Evolutionary conservation across 495 filamentous ascomycete species (phyloP).

Genomic region (Aspergillus biplanus): DNA sequence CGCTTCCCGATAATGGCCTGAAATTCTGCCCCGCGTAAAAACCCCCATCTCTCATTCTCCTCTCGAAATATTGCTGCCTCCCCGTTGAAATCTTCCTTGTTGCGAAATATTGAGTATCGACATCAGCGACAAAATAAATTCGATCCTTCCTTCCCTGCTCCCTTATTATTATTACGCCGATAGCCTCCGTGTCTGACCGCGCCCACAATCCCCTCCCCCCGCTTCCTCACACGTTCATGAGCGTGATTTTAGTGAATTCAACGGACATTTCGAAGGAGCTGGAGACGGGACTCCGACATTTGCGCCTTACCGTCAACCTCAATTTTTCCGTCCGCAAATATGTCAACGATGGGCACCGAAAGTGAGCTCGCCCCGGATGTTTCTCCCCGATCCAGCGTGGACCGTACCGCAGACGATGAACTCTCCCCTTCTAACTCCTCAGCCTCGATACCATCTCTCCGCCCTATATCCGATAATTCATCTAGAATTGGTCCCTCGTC

Average conservation of each 20-base stretch:
- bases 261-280: constrained; percentile 16
- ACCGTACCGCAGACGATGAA: constrained; percentile 36
- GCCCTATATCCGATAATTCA: constrained; percentile 33
- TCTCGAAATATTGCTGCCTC: constrained; percentile 3
- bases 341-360: constrained; percentile 26
- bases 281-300: constrained; percentile 14
- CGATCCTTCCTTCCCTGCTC: not conserved
- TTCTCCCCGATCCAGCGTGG: constrained; percentile 21
- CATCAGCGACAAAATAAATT: not conserved
- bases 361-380: constrained; percentile 22
- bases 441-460: constrained; percentile 34
- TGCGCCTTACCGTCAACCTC: constrained; percentile 1
- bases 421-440: constrained; percentile 21
- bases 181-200: constrained; percentile 17
- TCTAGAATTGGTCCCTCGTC: constrained; percentile 72
- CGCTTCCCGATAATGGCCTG: constrained; percentile 20
- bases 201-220: constrained; percentile 6
- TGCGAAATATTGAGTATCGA: constrained; percentile 4
- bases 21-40: constrained; percentile 28
- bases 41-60: constrained; percentile 11
- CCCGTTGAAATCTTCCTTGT: not conserved
- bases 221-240: constrained; percentile 15
- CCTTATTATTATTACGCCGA: not conserved
- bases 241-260: constrained; percentile 9
- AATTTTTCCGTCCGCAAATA: constrained; percentile 7